A percentile compares a stretch with the other conserved stretches of the same genome.
These are phyloP conservation scores for Musa troglodytarum DNA, from an alignment of 176 grass and related monocot genomes.

Conservation along the genomic window DNA sequence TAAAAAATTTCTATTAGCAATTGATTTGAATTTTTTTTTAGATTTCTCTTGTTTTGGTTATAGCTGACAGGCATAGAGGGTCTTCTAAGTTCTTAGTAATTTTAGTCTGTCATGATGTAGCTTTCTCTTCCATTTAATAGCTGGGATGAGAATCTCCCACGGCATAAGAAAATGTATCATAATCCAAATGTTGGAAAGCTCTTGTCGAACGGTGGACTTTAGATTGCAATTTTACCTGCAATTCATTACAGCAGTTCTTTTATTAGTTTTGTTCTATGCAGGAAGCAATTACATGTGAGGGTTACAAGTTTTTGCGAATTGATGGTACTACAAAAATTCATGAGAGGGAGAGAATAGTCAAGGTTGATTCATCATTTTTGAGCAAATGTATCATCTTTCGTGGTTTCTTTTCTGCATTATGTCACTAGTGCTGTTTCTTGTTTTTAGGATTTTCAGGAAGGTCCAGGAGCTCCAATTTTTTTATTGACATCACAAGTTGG, in stretches of 20 bases:
- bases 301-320: slow-evolving; percentile 75
- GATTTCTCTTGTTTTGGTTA: not conserved
- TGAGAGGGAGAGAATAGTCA: slow-evolving; percentile 76
- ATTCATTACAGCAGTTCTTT: not conserved
- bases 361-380: slow-evolving; percentile 35
- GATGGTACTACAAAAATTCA: slow-evolving; percentile 67
- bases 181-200: not conserved
- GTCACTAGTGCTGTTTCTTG: not conserved
- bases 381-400: slow-evolving; percentile 18
- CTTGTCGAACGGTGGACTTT: not conserved
- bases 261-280: slow-evolving; percentile 21
- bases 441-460: slow-evolving; percentile 83
- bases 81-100: not conserved
- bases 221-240: not conserved
- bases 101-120: not conserved
- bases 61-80: too few relatives aligned
- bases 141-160: not conserved
- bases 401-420: slow-evolving; percentile 17
- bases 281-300: slow-evolving; percentile 68
- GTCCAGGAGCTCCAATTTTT: slow-evolving; percentile 71
- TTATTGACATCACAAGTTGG: slow-evolving; percentile 91
- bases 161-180: not conserved
- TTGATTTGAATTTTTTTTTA: not conserved
- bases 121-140: not conserved
- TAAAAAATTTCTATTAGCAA: not conserved